These are phyloP conservation scores for Dryas drummondii DNA, from an alignment of 306 rosid genomes.

Conservation along the genomic window DNA sequence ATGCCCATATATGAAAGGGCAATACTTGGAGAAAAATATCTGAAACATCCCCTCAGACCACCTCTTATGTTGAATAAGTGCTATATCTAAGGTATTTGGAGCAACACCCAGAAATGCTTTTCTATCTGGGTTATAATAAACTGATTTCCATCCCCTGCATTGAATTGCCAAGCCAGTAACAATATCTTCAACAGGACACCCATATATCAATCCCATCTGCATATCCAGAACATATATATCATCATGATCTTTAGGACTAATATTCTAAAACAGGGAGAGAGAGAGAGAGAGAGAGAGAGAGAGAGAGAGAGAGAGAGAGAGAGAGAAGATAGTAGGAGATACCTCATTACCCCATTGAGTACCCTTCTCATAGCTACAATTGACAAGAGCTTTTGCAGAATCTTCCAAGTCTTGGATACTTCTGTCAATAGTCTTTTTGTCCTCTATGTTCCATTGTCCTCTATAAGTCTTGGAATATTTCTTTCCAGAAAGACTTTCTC, in stretches of 20 bases:
- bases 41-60: conserved; percentile 72
- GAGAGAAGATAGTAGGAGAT: conserved; percentile 4
- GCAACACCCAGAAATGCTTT: conserved; percentile 62
- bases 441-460: conserved; percentile 13
- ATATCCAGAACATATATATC: background rate
- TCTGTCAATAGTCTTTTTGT: conserved; percentile 28
- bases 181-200: conserved; percentile 60
- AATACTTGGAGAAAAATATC: conserved; percentile 60
- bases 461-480: conserved; percentile 30
- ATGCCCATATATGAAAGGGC: conserved; percentile 71
- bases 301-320: background rate
- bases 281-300: conserved; percentile 1
- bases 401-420: conserved; percentile 45
- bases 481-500: conserved; percentile 54
- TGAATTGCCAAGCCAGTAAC: conserved; percentile 54
- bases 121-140: conserved; percentile 60
- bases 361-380: conserved; percentile 52
- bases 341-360: conserved; percentile 75
- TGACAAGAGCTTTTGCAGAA: conserved; percentile 47
- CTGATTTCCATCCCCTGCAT: conserved; percentile 75
- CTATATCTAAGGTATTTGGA: conserved; percentile 51
- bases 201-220: conserved; percentile 73
- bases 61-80: conserved; percentile 52
- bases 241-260: background rate
- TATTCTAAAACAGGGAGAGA: background rate